Conservation (phyloP, 768 basidiomycete genomes). For the Lentinula aciculospora region DNA sequence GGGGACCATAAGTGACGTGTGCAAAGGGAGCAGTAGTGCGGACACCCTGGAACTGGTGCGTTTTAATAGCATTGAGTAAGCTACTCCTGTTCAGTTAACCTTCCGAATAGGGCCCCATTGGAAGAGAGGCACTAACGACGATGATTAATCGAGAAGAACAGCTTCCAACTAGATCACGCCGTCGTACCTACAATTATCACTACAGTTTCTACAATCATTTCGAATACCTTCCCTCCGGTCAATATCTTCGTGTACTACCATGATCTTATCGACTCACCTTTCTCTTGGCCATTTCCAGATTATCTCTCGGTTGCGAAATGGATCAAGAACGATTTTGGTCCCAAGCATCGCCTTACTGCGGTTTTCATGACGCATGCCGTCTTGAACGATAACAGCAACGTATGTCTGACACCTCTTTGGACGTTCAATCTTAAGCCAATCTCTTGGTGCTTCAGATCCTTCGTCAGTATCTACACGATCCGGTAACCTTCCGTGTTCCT, state of each 20-base stretch:
- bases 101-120: constrained; percentile 51
- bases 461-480: constrained; percentile 33
- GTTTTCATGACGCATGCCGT: constrained; percentile 71
- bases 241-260: constrained; percentile 13
- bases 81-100: constrained; percentile 7
- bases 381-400: constrained; percentile 53
- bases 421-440: not conserved
- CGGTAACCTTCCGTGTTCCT: constrained; percentile 42
- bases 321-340: constrained; percentile 52
- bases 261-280: constrained; percentile 5
- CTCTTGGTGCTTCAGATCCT: constrained; percentile 36
- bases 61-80: not conserved
- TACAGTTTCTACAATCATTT: constrained; percentile 27
- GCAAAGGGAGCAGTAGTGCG: not conserved
- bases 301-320: constrained; percentile 52
- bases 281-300: constrained; percentile 29
- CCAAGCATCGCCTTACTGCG: constrained; percentile 53
- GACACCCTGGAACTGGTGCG: not conserved
- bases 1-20: not conserved
- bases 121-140: constrained; percentile 64
- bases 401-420: constrained; percentile 18
- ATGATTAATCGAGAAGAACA: constrained; percentile 76
- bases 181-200: constrained; percentile 45
- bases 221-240: constrained; percentile 59
- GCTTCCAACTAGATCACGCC: constrained; percentile 49